Evolutionary conservation across 2,329 filamentous ascomycete species (phyloP).

Genomic region (Clonostachys sp.): DNA sequence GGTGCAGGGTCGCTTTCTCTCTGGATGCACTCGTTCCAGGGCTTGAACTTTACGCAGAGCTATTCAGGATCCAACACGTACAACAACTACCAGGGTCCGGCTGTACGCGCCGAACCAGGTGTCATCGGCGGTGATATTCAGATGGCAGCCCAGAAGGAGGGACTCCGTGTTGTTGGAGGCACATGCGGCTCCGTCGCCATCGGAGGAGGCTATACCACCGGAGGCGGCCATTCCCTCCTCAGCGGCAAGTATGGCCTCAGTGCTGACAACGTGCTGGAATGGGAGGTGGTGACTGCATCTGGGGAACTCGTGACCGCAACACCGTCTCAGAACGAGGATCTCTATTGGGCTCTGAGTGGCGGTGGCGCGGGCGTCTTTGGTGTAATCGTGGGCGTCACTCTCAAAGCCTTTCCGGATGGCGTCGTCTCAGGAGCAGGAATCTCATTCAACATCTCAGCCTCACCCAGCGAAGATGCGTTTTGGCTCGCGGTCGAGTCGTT

Average conservation of each 20-base stretch:
- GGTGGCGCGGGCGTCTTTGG: slow-evolving; percentile 51
- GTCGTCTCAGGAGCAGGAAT: slow-evolving; percentile 32
- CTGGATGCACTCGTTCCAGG: slow-evolving; percentile 52
- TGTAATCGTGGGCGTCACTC: slow-evolving; percentile 50
- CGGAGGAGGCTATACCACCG: slow-evolving; percentile 57
- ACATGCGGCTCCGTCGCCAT: slow-evolving; percentile 52
- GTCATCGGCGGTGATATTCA: slow-evolving; percentile 30
- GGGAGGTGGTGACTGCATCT: slow-evolving; percentile 45
- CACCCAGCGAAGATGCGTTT: slow-evolving; percentile 21
- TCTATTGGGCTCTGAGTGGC: slow-evolving; percentile 61
- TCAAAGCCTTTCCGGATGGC: slow-evolving; percentile 40
- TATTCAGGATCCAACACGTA: slow-evolving; percentile 15
- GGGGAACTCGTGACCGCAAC: slow-evolving; percentile 42
- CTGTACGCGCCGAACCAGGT: slow-evolving; percentile 52
- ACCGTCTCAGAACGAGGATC: slow-evolving; percentile 37
- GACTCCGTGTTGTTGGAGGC: slow-evolving; percentile 47
- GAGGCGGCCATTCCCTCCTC: slow-evolving; percentile 52
- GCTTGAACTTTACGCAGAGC: slow-evolving; percentile 18
- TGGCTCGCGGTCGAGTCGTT: not conserved
- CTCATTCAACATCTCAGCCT: slow-evolving; percentile 29
- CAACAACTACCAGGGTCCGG: slow-evolving; percentile 32
- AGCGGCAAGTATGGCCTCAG: slow-evolving; percentile 47
- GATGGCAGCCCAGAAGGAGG: slow-evolving; percentile 35
- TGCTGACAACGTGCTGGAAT: slow-evolving; percentile 53
- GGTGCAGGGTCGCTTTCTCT: slow-evolving; percentile 54